phyloP scores from a whole-genome alignment of 208 protist genomes.

The Acanthamoeba castellanii region DNA sequence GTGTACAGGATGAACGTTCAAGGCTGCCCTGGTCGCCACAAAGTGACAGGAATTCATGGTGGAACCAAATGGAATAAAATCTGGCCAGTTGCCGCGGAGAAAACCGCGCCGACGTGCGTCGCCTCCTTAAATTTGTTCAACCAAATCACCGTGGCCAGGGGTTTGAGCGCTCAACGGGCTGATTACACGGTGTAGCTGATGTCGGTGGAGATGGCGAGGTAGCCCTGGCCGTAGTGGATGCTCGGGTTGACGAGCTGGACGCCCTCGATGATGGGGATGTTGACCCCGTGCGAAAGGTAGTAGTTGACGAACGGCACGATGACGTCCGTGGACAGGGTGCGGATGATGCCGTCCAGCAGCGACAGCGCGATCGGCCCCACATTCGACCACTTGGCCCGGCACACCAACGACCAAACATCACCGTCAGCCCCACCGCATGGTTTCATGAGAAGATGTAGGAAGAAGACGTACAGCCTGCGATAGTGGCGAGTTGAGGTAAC shows the following conservation, averaged over 20 bases:
- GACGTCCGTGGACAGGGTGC: conserved; percentile 16
- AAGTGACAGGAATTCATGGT: no score
- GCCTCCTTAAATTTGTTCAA: no score
- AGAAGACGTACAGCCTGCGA: not conserved
- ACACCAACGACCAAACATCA: not conserved
- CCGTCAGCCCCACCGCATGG: not conserved
- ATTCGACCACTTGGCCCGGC: not conserved
- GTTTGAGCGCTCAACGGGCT: no score
- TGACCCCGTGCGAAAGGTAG: conserved; percentile 36
- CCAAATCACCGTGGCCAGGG: no score
- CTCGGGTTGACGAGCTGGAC: not conserved
- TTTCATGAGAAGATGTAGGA: not conserved
- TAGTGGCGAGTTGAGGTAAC: not conserved
- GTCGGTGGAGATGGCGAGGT: conserved; percentile 24
- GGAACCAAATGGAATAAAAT: no score
- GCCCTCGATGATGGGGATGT: conserved; percentile 40
- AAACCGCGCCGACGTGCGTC: not conserved
- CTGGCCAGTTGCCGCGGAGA: no score
- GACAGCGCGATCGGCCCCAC: not conserved
- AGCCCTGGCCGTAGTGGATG: conserved; percentile 27
- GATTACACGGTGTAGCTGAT: conserved; percentile 18
- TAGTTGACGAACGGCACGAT: conserved; percentile 67
- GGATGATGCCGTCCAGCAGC: conserved; percentile 16
- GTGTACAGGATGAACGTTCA: no score
- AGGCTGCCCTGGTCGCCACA: no score